Base-by-base conservation (phyloP, 768 basidiomycete species). In the Rhizopogon roseolus region DNA sequence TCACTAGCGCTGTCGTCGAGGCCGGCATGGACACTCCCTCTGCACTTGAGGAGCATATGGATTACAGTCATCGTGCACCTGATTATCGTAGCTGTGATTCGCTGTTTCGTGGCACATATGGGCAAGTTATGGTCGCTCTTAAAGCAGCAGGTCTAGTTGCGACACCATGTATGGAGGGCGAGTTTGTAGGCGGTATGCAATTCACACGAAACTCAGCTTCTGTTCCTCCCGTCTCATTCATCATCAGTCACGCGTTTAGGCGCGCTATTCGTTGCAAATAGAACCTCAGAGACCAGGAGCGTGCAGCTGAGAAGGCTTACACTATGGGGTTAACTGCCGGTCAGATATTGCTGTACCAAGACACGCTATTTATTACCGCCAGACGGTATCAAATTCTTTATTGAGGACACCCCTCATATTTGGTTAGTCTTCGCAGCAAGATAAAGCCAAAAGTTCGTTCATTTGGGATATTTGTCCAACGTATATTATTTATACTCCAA, bases 31-130 rank as follows among this genome's bases (percentile, higher is more conserved):
- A 67, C 48, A 51, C 63, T n/a, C 65, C 72, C 0, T 64, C 69
- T 14, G 54, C 50, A 16, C 46, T 36, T 1, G 56, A 57, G 28
- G 38, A 36, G 5, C 46, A 34, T 22, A 36, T 22, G 19, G 22
- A 48, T 10, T 14, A 25, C 37, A 10, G 34, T 25, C 54, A 42
- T 62, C 55, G 38, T 28, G 34, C 38, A 16, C 53, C 48, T 17
- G 48, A 10, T 5, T 19, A 45, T 19, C 25, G 17, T 27, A n/a
- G 25, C 1, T 60, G 52, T 37, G 38, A 6, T 1, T n/a, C 27
- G 36, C 58, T 76, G 49, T 76, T 73, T 57, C 67, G 71, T 25
- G 75, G 75, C 25, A 76, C 75, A 17, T 76, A 74, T 57, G 75
- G 75, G 9, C 75, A 76, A 60, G 58, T 76, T 48, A 67, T 69